Evolutionary conservation across 208 protist species (phyloP).

Genomic region (Leishmania guyanensis): DNA sequence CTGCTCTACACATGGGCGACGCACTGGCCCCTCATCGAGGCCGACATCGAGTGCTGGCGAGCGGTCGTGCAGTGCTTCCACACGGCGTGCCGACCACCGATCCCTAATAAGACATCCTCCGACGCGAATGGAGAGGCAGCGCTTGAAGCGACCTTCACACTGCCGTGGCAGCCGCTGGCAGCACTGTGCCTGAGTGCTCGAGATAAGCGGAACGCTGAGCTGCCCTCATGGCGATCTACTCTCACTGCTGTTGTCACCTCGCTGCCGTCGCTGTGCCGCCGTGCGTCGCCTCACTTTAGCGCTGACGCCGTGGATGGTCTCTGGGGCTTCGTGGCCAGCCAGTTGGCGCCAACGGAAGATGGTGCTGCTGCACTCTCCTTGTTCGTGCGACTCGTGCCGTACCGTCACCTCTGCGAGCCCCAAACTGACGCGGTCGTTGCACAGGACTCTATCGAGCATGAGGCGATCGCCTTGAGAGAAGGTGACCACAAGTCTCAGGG

Average conservation of each 20-base stretch:
- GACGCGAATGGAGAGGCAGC: not conserved
- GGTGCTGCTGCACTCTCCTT: constrained; percentile 22
- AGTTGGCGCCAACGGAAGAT: constrained; percentile 5
- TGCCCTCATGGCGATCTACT: constrained; percentile 14
- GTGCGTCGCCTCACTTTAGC: constrained; percentile 45
- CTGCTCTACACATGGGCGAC: constrained; percentile 71
- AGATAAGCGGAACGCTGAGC: constrained; percentile 5
- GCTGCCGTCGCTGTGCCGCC: constrained; percentile 34
- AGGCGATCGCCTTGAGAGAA: not conserved
- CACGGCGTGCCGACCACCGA: not conserved
- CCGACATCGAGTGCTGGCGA: constrained; percentile 42
- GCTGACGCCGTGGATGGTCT: constrained; percentile 44
- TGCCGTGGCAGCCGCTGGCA: constrained; percentile 72
- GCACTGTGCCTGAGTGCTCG: constrained; percentile 37
- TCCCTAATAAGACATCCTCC: not conserved
- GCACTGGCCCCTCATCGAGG: constrained; percentile 50
- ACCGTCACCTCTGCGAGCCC: constrained; percentile 26
- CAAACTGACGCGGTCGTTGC: not conserved
- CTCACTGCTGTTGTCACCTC: constrained; percentile 12
- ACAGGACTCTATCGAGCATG: not conserved
- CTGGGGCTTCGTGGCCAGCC: constrained; percentile 51
- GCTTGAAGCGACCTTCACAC: constrained; percentile 20
- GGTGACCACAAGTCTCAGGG: not conserved
- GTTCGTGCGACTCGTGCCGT: constrained; percentile 34
- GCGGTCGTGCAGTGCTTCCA: constrained; percentile 44